These are phyloP conservation scores for Diplodia mutila DNA, from an alignment of 2,329 filamentous ascomycete species.

Conservation along the genomic window DNA sequence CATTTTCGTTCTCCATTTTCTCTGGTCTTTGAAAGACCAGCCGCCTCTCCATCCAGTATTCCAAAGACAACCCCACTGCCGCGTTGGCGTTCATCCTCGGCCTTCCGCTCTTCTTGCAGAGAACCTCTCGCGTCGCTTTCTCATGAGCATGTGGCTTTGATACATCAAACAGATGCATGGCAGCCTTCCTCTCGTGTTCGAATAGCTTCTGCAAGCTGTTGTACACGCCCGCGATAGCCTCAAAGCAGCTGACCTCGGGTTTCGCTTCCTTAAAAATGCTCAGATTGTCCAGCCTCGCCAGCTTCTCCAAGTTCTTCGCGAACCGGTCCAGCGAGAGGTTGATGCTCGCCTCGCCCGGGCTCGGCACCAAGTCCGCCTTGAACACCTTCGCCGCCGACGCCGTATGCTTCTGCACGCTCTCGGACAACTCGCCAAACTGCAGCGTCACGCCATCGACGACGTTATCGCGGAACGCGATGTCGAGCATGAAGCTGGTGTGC, in stretches of 20 bases:
- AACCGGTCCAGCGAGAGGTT: slow-evolving; percentile 74
- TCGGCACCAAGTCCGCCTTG: slow-evolving; percentile 64
- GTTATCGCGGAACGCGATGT: slow-evolving; percentile 26
- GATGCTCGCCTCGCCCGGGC: slow-evolving; percentile 63
- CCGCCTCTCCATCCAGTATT: slow-evolving; percentile 75
- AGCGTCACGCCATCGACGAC: slow-evolving; percentile 19
- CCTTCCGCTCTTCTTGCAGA: slow-evolving; percentile 71
- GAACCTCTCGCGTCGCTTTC: slow-evolving; percentile 60
- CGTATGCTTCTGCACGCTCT: slow-evolving; percentile 18
- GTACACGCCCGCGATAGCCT: slow-evolving; percentile 75
- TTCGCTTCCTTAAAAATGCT: slow-evolving; percentile 47
- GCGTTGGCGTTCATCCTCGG: slow-evolving; percentile 72
- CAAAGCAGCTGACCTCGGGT: slow-evolving; percentile 73
- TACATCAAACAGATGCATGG: slow-evolving; percentile 36
- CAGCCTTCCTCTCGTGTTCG: slow-evolving; percentile 65
- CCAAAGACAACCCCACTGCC: slow-evolving; percentile 70
- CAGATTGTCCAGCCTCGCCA: slow-evolving; percentile 72
- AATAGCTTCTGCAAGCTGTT: slow-evolving; percentile 71
- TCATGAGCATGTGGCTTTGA: slow-evolving; percentile 49
- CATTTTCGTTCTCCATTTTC: slow-evolving; percentile 36
- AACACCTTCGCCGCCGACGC: slow-evolving; percentile 51
- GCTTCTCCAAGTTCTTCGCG: slow-evolving; percentile 69
- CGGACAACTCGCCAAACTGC: slow-evolving; percentile 29
- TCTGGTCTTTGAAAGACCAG: slow-evolving; percentile 38
- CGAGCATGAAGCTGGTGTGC: slow-evolving; percentile 43